These are phyloP conservation scores for Marsdenia floribunda DNA, from an alignment of 257 asterid species.

Conservation along the genomic window DNA sequence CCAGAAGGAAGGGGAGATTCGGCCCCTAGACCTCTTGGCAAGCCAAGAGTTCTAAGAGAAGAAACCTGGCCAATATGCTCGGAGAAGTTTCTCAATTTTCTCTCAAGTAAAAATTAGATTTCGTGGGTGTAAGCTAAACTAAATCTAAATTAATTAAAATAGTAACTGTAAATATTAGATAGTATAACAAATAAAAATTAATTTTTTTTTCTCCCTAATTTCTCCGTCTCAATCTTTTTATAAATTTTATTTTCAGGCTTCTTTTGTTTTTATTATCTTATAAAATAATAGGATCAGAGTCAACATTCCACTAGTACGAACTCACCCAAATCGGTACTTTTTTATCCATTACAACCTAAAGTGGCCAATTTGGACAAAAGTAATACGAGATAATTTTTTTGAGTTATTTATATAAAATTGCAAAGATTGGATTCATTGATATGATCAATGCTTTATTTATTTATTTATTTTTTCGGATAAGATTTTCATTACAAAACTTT, in stretches of 20 bases:
- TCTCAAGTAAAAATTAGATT: too few relatives aligned
- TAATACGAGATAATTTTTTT: background rate
- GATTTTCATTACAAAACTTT: background rate
- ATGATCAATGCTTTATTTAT: background rate
- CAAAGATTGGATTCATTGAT: background rate
- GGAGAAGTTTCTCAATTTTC: too few relatives aligned
- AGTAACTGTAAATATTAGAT: too few relatives aligned
- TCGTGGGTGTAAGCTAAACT: too few relatives aligned
- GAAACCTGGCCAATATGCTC: too few relatives aligned
- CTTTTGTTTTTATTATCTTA: background rate
- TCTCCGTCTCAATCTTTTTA: background rate
- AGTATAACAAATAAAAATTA: too few relatives aligned
- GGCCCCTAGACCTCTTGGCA: too few relatives aligned
- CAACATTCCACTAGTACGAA: slow-evolving; percentile 16
- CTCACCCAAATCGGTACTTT: background rate
- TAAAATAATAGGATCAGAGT: background rate
- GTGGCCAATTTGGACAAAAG: slow-evolving; percentile 8
- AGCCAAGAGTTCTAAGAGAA: too few relatives aligned
- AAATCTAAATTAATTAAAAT: too few relatives aligned
- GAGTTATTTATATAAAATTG: background rate
- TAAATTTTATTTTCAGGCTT: background rate
- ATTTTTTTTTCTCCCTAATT: too few relatives aligned
- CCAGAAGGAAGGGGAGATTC: too few relatives aligned
- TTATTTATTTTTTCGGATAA: background rate
- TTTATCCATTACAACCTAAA: slow-evolving; percentile 6